Conservation (phyloP, 148 eudicot genomes). For the Simmondsia chinensis region DNA sequence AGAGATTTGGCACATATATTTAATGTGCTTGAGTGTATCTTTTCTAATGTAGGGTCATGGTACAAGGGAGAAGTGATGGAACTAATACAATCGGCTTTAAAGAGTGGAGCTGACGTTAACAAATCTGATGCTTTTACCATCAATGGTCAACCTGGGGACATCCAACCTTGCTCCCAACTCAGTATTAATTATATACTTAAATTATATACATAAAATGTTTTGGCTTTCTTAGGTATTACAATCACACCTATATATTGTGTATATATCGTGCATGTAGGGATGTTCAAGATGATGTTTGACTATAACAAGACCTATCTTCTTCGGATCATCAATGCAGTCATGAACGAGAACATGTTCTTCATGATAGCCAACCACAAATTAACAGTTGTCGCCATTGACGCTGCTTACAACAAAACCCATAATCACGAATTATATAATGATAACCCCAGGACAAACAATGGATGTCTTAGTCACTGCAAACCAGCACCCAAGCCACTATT, state of each 20-base stretch:
- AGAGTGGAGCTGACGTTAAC: constrained; percentile 12
- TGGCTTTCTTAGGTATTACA: too few relatives aligned
- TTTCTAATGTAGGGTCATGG: too few relatives aligned
- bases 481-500: constrained; percentile 12
- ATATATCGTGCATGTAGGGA: too few relatives aligned
- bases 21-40: too few relatives aligned
- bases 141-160: constrained; percentile 29
- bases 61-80: constrained; percentile 22
- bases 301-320: constrained; percentile 21
- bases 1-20: too few relatives aligned
- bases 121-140: constrained; percentile 20
- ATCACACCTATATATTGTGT: too few relatives aligned
- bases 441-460: constrained; percentile 25
- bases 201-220: too few relatives aligned
- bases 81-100: constrained; percentile 2
- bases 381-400: constrained; percentile 16
- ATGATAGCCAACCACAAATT: constrained; percentile 14
- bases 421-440: constrained; percentile 13
- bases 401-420: constrained; percentile 17
- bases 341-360: constrained; percentile 23
- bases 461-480: constrained; percentile 16
- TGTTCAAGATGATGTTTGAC: constrained; percentile 4
- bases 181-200: constrained; percentile 1
- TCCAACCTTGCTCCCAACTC: constrained; percentile 11
- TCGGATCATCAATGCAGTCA: constrained; percentile 14